phyloP scores from a whole-genome alignment of 805 yeast genomes.

The Vanderwaltozyma tropicalis region DNA sequence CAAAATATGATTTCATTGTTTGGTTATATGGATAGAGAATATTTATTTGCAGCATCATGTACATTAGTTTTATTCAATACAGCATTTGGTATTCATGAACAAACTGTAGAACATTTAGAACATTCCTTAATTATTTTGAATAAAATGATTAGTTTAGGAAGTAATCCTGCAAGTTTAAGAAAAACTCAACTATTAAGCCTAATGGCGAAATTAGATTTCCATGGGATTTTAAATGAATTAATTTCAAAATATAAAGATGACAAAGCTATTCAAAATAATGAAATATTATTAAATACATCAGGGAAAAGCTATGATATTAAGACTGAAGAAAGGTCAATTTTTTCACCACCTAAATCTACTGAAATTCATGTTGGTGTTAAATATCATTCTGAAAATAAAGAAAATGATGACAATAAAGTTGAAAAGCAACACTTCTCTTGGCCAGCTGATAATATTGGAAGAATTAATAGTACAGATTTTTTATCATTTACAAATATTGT shows the following conservation, averaged over 20 bases:
- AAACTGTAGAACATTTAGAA: conserved; percentile 59
- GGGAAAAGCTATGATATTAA: no score
- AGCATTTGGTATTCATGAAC: conserved; percentile 74
- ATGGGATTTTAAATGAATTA: conserved; percentile 49
- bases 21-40: conserved; percentile 83
- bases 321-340: no score
- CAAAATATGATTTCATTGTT: conserved; percentile 76
- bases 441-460: conserved; percentile 12
- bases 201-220: conserved; percentile 56
- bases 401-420: conserved; percentile 5
- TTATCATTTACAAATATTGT: conserved; percentile 11
- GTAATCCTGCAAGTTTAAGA: conserved; percentile 69
- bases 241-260: conserved; percentile 47
- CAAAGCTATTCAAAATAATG: neutral
- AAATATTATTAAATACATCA: no score
- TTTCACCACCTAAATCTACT: no score
- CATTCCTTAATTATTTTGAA: conserved; percentile 63
- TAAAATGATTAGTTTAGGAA: conserved; percentile 66
- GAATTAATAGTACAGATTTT: conserved; percentile 8
- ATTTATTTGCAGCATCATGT: conserved; percentile 65
- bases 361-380: no score
- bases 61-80: conserved; percentile 65
- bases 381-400: neutral
- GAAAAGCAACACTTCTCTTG: no score
- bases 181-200: conserved; percentile 60